A percentile compares a stretch with the other conserved stretches of the same genome.
phyloP scores from a whole-genome alignment of 805 yeast genomes.

The Ogataea siamensis region DNA sequence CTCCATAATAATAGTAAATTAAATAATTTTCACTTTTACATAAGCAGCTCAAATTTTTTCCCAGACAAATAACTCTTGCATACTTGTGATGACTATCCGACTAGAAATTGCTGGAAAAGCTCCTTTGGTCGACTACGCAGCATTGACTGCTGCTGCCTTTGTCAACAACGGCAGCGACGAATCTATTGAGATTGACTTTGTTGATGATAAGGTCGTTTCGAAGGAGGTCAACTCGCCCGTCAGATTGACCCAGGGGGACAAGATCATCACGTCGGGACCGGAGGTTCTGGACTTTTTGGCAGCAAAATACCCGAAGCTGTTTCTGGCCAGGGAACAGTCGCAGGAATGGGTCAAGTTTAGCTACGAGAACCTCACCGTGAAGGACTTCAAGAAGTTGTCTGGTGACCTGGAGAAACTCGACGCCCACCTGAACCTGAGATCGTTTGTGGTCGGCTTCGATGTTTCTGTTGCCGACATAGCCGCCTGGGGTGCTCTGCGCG shows the following conservation, averaged over 20 bases:
- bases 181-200: conserved; percentile 58
- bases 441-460: conserved; percentile 69
- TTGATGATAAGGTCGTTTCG: conserved; percentile 69
- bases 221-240: conserved; percentile 39
- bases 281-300: conserved; percentile 51
- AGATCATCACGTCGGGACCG: conserved; percentile 40
- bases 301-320: conserved; percentile 47
- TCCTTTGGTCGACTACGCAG: conserved; percentile 74
- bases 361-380: conserved; percentile 63
- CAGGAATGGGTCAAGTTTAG: conserved; percentile 68
- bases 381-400: conserved; percentile 85
- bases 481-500: conserved; percentile 90
- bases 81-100: conserved; percentile 35
- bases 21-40: conserved; percentile 8
- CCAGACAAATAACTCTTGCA: not conserved
- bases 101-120: conserved; percentile 85
- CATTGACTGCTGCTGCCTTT: conserved; percentile 73
- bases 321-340: conserved; percentile 39
- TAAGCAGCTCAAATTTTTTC: conserved; percentile 6
- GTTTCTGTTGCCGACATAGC: conserved; percentile 79
- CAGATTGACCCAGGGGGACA: conserved; percentile 45
- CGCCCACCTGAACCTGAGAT: conserved; percentile 77
- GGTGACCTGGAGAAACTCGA: conserved; percentile 78
- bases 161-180: conserved; percentile 53
- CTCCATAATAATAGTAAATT: conserved; percentile 5